These are phyloP conservation scores for Suhomyces ambrosiae DNA, from an alignment of 1,139 yeast species.

Conservation along the genomic window DNA sequence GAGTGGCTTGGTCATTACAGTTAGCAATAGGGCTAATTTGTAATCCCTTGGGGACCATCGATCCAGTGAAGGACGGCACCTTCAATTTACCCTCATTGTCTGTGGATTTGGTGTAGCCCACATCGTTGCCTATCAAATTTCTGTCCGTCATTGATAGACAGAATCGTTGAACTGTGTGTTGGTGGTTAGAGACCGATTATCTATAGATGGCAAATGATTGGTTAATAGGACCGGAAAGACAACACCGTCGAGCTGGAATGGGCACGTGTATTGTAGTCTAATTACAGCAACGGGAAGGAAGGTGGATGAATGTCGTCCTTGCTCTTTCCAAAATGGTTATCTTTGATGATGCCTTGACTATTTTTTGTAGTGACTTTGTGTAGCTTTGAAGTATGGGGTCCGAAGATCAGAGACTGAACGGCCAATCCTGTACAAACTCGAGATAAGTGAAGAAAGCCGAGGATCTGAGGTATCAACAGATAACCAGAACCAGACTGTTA, in stretches of 20 bases:
- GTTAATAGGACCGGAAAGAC: too few species aligned
- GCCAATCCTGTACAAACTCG: not conserved
- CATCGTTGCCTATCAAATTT: conserved; percentile 7
- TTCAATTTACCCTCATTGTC: conserved; percentile 37
- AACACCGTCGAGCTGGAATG: too few species aligned
- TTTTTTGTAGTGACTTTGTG: conserved; percentile 9
- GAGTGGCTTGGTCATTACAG: conserved; percentile 35
- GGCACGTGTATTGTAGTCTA: too few species aligned
- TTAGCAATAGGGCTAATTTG: conserved; percentile 14
- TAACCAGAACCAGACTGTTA: too few species aligned
- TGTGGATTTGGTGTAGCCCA: conserved; percentile 4
- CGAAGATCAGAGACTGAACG: conserved; percentile 6
- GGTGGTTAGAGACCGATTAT: not conserved
- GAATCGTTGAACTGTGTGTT: not conserved
- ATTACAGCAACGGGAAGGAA: too few species aligned
- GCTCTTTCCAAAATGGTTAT: conserved; percentile 4
- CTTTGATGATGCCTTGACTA: conserved; percentile 6
- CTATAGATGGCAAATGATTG: conserved; percentile 1
- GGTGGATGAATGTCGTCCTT: conserved; percentile 3
- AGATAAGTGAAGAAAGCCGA: not conserved
- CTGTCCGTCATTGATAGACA: conserved; percentile 7
- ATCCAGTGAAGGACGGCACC: conserved; percentile 56
- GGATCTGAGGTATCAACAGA: too few species aligned
- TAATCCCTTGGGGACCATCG: conserved; percentile 2
- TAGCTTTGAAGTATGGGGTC: conserved; percentile 13